Evolutionary conservation across 768 basidiomycete genomes (phyloP), one percentile per base, ranked within the genome.

Genomic region (Suillus subluteus): DNA sequence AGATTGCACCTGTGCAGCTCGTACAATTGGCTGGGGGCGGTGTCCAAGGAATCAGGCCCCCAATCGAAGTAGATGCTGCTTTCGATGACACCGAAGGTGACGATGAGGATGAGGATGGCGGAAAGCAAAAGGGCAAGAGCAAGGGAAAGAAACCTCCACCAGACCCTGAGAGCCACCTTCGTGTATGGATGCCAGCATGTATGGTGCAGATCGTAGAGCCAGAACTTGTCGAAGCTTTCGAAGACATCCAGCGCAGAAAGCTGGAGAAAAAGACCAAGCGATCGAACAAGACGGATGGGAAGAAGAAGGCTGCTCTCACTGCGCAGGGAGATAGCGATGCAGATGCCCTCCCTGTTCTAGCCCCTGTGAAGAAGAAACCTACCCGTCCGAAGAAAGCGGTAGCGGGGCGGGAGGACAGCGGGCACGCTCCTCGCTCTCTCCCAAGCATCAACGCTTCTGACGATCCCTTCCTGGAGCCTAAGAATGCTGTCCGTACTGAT

Each of bases 111-210:
- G 82, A 78, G 1, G 82, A 81, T n/a, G 79, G 76, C 13, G 70
- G 65, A 13, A 65, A 68, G n/a, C 68, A 69, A 6, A 73, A 68
- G 66, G 35, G 50, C 37, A 76, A 74, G 65, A 76, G 69, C 12
- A 81, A 78, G 70, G 78, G 77, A 58, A 81, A 80, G 50, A 79
- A 76, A 62, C 76, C 80, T 48, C 76, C 85, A 4, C 79, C 82
- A 3, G 83, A 46, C 69, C 6, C 89, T 89, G 0, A 77, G 80
- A n/a, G 83, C 80, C 84, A 85, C 64, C 74, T 89, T 59, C 83
- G 90, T 16, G 74, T 95, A 13, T 97, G 95, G 95, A 84, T 95
- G 77, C 92, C 95, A 0, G 93, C 91, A 30, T 88, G 84, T 63
- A 90, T 97, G 83, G 85, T 96, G 13, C 77, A 81, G 15, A 75